These are phyloP conservation scores for Lactarius hatsudake DNA, from an alignment of 768 basidiomycete species.

Conservation along the genomic window DNA sequence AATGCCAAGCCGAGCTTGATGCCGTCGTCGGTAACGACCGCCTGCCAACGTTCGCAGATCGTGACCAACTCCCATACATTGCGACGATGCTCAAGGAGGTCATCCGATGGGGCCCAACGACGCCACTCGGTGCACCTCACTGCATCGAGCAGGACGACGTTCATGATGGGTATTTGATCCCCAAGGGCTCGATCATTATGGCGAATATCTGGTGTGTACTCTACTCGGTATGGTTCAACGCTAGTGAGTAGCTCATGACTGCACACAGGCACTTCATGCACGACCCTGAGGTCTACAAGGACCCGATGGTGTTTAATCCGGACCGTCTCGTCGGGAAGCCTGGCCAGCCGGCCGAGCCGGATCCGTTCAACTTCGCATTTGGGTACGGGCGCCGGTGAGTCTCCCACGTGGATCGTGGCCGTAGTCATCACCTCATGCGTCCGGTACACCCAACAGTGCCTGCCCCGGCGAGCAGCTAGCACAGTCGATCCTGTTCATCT, in stretches of 20 bases:
- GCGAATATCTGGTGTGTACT: conserved; percentile 36
- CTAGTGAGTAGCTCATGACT: background rate
- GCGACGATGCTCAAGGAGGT: conserved; percentile 28
- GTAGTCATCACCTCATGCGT: background rate
- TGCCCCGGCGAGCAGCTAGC: conserved; percentile 29
- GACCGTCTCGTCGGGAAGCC: conserved; percentile 31
- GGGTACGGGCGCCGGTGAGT: conserved; percentile 33
- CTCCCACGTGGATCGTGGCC: background rate
- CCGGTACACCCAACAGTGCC: background rate
- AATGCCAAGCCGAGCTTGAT: conserved; percentile 32
- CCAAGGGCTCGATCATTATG: conserved; percentile 38
- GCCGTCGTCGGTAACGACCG: conserved; percentile 27
- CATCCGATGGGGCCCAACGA: conserved; percentile 30
- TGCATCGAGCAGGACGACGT: conserved; percentile 37
- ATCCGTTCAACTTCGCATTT: conserved; percentile 28
- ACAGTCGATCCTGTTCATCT: conserved; percentile 27
- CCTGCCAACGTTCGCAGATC: conserved; percentile 26
- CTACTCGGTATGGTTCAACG: background rate
- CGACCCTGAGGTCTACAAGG: conserved; percentile 33
- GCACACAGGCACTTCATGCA: conserved; percentile 32
- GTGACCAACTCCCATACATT: conserved; percentile 29
- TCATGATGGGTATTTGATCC: conserved; percentile 40
- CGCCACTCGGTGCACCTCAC: conserved; percentile 36
- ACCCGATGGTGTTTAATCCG: conserved; percentile 34
- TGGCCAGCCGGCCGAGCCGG: conserved; percentile 26